Base-by-base conservation (phyloP, 805 yeast genomes). In the Deakozyma indianensis region DNA sequence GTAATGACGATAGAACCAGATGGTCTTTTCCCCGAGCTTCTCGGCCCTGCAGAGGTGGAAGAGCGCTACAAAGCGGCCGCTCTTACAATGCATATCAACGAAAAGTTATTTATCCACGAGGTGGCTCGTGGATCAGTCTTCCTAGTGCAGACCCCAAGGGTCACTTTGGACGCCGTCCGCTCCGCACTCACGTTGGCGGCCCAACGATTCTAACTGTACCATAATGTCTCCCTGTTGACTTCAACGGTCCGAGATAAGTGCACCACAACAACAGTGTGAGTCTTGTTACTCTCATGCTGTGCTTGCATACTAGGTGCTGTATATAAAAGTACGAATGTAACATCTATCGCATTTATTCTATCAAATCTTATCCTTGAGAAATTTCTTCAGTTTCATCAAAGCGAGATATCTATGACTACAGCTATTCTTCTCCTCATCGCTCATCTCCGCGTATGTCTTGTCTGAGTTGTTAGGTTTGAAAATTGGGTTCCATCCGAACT, bases 401-500 rank as follows among this genome's bases (percentile, higher is more conserved):
- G 98, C 96, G 62, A 73, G 80, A 57, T 72, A 86, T 56, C 99
- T 73, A 58, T 94, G 98, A 52, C 94, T 81, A 50, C 92, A 83
- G 20, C 70, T 60, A 64, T 92, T 88, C 68, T 94, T 92, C 24
- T 71, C 68, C 1, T 62, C 57, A 58, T 83, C 83, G 44, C 74
- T 78, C 88, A 92, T 77, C 62, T 92, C 96, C 9, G 96, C 97
- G 58, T 86, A 62, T 40, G 92, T 83, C 57, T 79, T 67, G 20
- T 71, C 65, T 55, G 62, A 78, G 2, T 95, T 96, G 23, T 68
- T 66, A 1, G 98, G 98, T 64, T 80, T 72, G 62, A 92, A 92
- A 43, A 84, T 67, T 4, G 96, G 78, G 64, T 92, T 96, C 94
- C 95, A 92, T 1, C 99, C 99, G 60, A 92, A 92, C 48, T 74